Base-by-base conservation (phyloP, 2,329 filamentous ascomycete genomes). In the Septoria petroselini region DNA sequence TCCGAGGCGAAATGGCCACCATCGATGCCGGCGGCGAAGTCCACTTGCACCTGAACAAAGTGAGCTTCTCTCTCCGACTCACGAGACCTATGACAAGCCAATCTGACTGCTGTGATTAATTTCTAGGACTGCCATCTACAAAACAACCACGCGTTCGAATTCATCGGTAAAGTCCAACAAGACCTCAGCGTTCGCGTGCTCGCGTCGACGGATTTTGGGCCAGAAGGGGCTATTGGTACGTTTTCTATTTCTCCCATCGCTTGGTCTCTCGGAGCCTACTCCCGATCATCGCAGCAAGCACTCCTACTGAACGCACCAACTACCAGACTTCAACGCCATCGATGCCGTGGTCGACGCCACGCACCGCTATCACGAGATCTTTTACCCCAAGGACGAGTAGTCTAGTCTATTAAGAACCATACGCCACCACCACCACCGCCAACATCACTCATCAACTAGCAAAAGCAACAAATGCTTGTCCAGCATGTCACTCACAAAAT, bases 261-360 rank as follows among this genome's bases (percentile, higher is more conserved):
- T n/a, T n/a, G n/a, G n/a, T 11, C 19, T 17, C 21, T 50, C 14
- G 48, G 5, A 4, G 4, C 11, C 4, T 29, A 21, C 15, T 19
- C 33, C 14, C 3, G 12, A n/a, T 19, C 12, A 14, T 15, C 8
- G n/a, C 25, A 6, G n/a, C 27, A 17, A n/a, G n/a, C n/a, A n/a
- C n/a, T n/a, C n/a, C n/a, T n/a, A n/a, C n/a, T n/a, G n/a, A n/a
- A n/a, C n/a, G n/a, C 12, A 7, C 6, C 23, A 38, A 21, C 27
- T 17, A 9, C 11, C 58, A 91, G 90, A 96, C 71, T 88, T 86
- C 69, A 77, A 76, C 45, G 78, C 88, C 27, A 85, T 83, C 53
- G 83, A 88, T 50, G 81, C 85, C 0, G 86, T 96, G 2, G 91
- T 95, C 12, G 87, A 96, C 50, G 84, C 83, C 29, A 93, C 89